A percentile compares a stretch with the other conserved stretches of the same genome.
phyloP scores from a whole-genome alignment of 129 eudicot genomes.

The Helianthus annuus region HanXRQr2.0-SUNRISE NC_035433.2:82619433-82619932 shows the following conservation, averaged over 20 bases:
- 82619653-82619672: slow-evolving; percentile 33
- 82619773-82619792: slow-evolving; percentile 33
- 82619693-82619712: slow-evolving; percentile 36
- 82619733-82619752: not conserved
- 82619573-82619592: too few relatives aligned
- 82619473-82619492: slow-evolving; percentile 37
- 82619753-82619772: slow-evolving; percentile 21
- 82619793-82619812: slow-evolving; percentile 10
- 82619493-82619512: not conserved
- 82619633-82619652: slow-evolving; percentile 40
- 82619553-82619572: too few relatives aligned
- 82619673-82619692: slow-evolving; percentile 32
- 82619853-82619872: not conserved
- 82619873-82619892: not conserved
- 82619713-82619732: not conserved
- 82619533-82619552: too few relatives aligned
- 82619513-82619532: too few relatives aligned
- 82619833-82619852: not conserved
- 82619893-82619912: not conserved
- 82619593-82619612: slow-evolving; percentile 16
- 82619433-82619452: slow-evolving; percentile 27
- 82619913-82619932: not conserved
- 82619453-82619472: slow-evolving; percentile 34
- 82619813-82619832: slow-evolving; percentile 16
- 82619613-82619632: slow-evolving; percentile 43